Base-by-base conservation (phyloP, 164 flowering plant species). In the Umbellularia californica region DNA sequence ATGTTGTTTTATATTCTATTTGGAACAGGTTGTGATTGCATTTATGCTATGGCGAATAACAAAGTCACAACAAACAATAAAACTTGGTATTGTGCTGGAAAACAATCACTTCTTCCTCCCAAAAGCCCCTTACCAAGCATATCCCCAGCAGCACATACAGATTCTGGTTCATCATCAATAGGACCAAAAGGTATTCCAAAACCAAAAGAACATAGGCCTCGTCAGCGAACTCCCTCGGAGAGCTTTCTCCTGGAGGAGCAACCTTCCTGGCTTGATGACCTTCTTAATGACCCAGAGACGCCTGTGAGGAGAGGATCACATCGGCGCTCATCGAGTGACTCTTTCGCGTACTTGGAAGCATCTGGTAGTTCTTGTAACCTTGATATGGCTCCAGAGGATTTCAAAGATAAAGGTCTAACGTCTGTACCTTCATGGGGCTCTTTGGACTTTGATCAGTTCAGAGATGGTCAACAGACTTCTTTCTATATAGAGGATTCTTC, bases 281-380 rank as follows among this genome's bases (percentile, higher is more conserved):
- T 55, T 55, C 60, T 55, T n/a, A 85, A 89, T 77, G 95, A 93
- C 78, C 95, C 98, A 27, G 97, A 90, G 58, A 89, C 90, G 69
- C 92, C 91, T 73, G 84, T 88, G 2, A 81, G 90, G 27, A 88
- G 80, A 82, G 90, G 84, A 51, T 86, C 89, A 80, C 98, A 92
- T 80, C 82, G 95, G 12, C 95, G 94, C 15, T 87, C 97, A 75
- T 91, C 97, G 5, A 94, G 97, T 82, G 97, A 93, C 75, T 88
- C 98, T 41, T 91, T 85, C 87, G 88, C 98, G 14, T 92, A 90
- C 75, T 55, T 86, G 50, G 95, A 92, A 74, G 81, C 81, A 50
- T 78, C 84, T 77, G 83, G 24, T 23, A 72, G 81, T 80, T 64
- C 67, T 22, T 80, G 86, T 67, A 85, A 76, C 73, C 30, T 76